A percentile compares a stretch with the other conserved stretches of the same genome.
Conservation (phyloP, 495 filamentous ascomycete genomes). For the Neurospora hispaniola region DNA sequence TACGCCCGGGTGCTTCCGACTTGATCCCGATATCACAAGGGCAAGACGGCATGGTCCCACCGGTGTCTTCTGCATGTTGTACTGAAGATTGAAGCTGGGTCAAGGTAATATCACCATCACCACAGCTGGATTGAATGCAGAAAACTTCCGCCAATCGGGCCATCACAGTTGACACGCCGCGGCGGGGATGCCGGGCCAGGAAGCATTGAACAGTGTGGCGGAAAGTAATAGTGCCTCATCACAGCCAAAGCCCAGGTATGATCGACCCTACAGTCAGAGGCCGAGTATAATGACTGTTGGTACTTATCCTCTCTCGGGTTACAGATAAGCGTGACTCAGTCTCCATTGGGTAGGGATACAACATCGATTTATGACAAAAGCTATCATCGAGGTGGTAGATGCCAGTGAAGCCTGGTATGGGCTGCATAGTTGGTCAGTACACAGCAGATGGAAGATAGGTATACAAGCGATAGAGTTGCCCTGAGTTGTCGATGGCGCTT, state of each 20-base stretch:
- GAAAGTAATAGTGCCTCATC: not conserved
- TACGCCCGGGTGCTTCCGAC: not conserved
- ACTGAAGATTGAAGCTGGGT: not conserved
- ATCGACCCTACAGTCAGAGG: not conserved
- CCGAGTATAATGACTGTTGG: not conserved
- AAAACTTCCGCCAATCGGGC: not conserved
- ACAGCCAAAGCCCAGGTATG: not conserved
- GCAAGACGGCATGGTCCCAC: not conserved
- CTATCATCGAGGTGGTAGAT: not conserved
- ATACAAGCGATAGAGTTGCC: not conserved
- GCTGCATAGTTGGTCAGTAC: not conserved
- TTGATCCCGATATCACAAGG: not conserved
- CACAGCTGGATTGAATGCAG: not conserved
- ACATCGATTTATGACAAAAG: not conserved
- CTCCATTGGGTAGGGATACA: not conserved
- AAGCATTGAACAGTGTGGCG: not conserved
- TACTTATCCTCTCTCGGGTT: not conserved
- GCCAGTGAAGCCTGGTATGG: not conserved
- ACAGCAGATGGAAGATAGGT: not conserved
- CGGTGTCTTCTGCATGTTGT: not conserved
- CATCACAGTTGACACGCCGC: not conserved
- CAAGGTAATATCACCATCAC: not conserved
- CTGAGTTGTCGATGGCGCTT: not conserved
- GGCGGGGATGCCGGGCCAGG: not conserved
- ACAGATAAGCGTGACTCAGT: not conserved